Evolutionary conservation across 2,329 filamentous ascomycete species (phyloP).

Genomic region (Metarhizium album): DNA sequence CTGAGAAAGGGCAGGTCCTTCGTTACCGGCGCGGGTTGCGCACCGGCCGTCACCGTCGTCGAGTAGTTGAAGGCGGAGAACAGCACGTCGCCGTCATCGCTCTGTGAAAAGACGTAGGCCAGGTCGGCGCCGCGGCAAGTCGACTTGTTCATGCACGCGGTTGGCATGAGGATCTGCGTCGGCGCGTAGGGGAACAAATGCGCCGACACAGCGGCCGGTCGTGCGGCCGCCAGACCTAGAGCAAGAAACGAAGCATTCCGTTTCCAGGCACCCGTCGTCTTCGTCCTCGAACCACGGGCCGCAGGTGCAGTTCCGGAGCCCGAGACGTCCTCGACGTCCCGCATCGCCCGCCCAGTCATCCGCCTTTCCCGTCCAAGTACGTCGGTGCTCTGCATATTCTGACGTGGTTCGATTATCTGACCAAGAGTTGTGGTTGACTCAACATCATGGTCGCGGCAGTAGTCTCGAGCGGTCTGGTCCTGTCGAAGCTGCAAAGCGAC

Average conservation of each 20-base stretch:
- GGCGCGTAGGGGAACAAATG: constrained; percentile 63
- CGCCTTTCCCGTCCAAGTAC: not conserved
- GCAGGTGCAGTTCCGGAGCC: not conserved
- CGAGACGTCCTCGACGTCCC: not conserved
- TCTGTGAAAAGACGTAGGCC: constrained; percentile 61
- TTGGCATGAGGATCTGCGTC: constrained; percentile 55
- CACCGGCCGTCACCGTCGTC: constrained; percentile 37
- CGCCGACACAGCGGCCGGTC: constrained; percentile 18
- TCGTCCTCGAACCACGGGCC: not conserved
- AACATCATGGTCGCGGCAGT: not conserved
- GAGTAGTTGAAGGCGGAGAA: constrained; percentile 59
- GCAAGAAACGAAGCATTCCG: not conserved
- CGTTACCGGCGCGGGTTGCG: constrained; percentile 39
- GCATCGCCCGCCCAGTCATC: not conserved
- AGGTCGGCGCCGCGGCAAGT: constrained; percentile 29
- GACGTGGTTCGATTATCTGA: not conserved
- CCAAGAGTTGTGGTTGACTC: not conserved
- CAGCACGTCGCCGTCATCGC: constrained; percentile 30
- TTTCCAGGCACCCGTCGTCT: not conserved
- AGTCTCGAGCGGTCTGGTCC: not conserved
- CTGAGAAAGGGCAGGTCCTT: constrained; percentile 52
- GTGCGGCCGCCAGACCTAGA: constrained; percentile 3
- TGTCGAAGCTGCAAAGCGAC: not conserved
- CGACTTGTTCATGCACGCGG: constrained; percentile 30
- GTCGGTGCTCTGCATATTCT: not conserved